These are phyloP conservation scores for Dichomitus squalens DNA, from an alignment of 1,284 basidiomycete species.

Conservation along the genomic window DNA sequence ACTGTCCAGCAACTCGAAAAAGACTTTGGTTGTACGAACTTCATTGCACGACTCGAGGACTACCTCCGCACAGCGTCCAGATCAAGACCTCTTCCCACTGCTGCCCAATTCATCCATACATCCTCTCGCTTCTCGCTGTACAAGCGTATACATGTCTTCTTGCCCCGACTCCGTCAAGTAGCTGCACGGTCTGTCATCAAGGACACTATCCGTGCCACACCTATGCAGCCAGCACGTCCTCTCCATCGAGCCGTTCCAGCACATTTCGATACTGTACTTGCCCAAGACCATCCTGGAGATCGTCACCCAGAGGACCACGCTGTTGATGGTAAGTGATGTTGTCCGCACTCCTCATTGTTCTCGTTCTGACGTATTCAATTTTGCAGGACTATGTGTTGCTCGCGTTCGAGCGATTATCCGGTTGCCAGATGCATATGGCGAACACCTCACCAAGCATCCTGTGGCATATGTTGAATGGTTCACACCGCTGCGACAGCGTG, in stretches of 20 bases:
- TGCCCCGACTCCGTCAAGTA: conserved; percentile 6
- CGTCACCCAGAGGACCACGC: background rate
- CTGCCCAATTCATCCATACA: background rate
- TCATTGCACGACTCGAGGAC: conserved; percentile 11
- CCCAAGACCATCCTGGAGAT: background rate
- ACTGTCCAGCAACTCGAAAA: background rate
- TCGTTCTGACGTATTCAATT: too few species aligned
- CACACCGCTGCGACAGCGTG: conserved; percentile 16
- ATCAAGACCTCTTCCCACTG: background rate
- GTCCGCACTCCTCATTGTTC: background rate
- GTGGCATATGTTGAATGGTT: conserved; percentile 32
- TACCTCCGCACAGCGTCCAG: background rate
- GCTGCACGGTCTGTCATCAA: background rate
- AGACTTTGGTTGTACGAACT: conserved; percentile 13
- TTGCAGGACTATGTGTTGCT: conserved; percentile 18
- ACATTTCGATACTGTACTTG: conserved; percentile 11
- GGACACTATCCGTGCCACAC: conserved; percentile 7
- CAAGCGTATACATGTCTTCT: conserved; percentile 1
- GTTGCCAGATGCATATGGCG: background rate
- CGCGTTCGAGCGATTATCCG: conserved; percentile 21
- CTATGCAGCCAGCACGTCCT: background rate
- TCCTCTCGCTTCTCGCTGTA: conserved; percentile 5
- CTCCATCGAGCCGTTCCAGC: background rate
- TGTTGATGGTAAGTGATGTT: background rate
- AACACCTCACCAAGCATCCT: background rate